Base-by-base conservation (phyloP, 2,329 filamentous ascomycete genomes). In the Pseudodiploospora longispora region DNA sequence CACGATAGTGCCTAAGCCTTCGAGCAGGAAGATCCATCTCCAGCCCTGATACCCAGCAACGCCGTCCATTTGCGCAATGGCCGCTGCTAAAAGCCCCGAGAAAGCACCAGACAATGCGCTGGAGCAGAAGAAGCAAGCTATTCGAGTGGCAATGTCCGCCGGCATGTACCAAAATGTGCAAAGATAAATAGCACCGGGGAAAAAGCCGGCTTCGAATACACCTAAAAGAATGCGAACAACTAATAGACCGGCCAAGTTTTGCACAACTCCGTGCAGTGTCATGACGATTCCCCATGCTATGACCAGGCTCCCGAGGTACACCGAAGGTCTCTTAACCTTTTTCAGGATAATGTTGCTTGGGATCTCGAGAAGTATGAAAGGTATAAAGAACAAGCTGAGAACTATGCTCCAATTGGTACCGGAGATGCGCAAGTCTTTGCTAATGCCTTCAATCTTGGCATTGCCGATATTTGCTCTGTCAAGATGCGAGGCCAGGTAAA, bases 401-500 rank as follows among this genome's bases (percentile, higher is more conserved):
- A 52, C 49, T 27, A 55, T 47, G 1, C 52, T 50, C 10, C 54
- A 56, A 33, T 54, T 44, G 6, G 41, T 40, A 44, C 49, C 41
- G 6, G 49, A 48, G 12, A 56, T 47, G 5, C 46, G 44, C 6
- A 56, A 40, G 12, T 56, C 53, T 7, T 45, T 37, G 5, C 48
- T 38, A 32, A 56, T 49, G 10, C 50, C 50, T 38, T 52, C 54
- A 28, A 56, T 40, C 8, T 52, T 52, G 19, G 54, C 54, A 39
- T 56, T 56, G 10, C 57, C 57, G 10, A 59, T 61, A 54, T 80
- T 80, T 6, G 72, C 70, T 19, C 72, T 64, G 55, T 80, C 76
- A 9, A 80, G 63, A 49, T 77, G 78, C 48, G 73, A 72, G 6
- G 79, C 65, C 1, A 80, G 60, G 52, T 79, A 80, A 3, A 80